These are phyloP conservation scores for Sphaceloma murrayae DNA, from an alignment of 2,329 filamentous ascomycete genomes.

Conservation along the genomic window DNA sequence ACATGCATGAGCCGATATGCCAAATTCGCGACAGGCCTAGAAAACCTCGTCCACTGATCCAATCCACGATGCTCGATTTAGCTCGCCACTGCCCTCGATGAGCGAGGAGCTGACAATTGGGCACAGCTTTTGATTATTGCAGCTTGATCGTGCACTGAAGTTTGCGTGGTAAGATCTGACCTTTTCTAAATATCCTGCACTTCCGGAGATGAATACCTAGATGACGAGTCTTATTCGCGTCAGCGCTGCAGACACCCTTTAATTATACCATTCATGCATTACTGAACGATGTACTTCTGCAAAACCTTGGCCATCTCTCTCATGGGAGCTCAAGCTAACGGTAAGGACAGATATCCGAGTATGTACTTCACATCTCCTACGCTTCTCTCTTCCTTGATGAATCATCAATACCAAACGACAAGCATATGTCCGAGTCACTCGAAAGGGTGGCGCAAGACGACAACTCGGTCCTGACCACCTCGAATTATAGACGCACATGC, in stretches of 20 bases:
- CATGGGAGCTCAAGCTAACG: too few relatives aligned
- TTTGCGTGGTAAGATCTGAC: too few relatives aligned
- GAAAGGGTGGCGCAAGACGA: slow-evolving; percentile 30
- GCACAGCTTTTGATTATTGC: too few relatives aligned
- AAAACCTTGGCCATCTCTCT: too few relatives aligned
- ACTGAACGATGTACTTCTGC: slow-evolving; percentile 9
- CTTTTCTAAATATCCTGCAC: too few relatives aligned
- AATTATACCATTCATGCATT: slow-evolving; percentile 31
- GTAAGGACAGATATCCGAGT: not conserved
- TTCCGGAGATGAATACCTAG: slow-evolving; percentile 30
- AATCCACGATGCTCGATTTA: slow-evolving; percentile 19
- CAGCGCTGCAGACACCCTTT: slow-evolving; percentile 31
- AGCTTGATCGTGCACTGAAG: too few relatives aligned
- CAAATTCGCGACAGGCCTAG: slow-evolving; percentile 34
- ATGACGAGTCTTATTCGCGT: slow-evolving; percentile 34
- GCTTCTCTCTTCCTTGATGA: slow-evolving; percentile 22
- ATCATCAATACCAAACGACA: slow-evolving; percentile 31
- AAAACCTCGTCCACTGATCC: slow-evolving; percentile 37
- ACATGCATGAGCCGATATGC: slow-evolving; percentile 21
- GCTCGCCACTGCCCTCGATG: not conserved
- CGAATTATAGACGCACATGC: slow-evolving; percentile 22
- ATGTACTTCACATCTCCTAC: slow-evolving; percentile 4
- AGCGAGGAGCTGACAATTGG: not conserved
- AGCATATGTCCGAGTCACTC: slow-evolving; percentile 35
- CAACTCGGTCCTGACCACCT: slow-evolving; percentile 22